Evolutionary conservation across 1,284 basidiomycete species (phyloP).

Genomic region (Moniliophthora roreri): DNA sequence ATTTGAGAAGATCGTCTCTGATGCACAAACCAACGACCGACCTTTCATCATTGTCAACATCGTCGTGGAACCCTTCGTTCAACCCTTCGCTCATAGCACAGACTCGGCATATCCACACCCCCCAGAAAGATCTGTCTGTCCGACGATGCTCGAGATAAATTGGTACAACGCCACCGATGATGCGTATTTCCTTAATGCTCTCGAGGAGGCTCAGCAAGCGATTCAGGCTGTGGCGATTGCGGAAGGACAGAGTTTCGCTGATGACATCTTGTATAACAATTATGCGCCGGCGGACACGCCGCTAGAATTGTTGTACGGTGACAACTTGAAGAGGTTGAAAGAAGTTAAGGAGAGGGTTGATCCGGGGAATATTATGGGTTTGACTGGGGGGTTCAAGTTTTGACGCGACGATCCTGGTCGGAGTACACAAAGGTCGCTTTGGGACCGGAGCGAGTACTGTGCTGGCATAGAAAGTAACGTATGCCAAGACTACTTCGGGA

Average conservation of each 20-base stretch:
- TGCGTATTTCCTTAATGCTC: neutral
- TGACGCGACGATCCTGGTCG: no score
- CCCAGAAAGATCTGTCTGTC: neutral
- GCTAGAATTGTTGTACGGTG: conserved; percentile 1
- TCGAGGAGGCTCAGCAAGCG: neutral
- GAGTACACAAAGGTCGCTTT: no score
- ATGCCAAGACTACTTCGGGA: no score
- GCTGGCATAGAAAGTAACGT: no score
- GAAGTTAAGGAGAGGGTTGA: neutral
- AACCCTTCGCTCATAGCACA: neutral
- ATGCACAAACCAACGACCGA: neutral
- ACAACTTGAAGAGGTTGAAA: neutral
- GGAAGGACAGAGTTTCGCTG: neutral
- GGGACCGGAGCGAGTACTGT: no score
- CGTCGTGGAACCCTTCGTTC: neutral
- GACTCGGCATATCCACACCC: conserved; percentile 1
- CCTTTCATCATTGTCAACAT: neutral
- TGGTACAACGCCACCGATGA: neutral
- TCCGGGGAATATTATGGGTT: neutral
- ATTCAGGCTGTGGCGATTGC: neutral
- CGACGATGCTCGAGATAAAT: neutral
- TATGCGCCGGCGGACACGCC: conserved; percentile 1
- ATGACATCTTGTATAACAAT: neutral
- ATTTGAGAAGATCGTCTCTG: neutral
- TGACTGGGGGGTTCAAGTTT: neutral